phyloP scores from a whole-genome alignment of 2,329 filamentous ascomycete species.

The Ceratocystis ficicola region DNA sequence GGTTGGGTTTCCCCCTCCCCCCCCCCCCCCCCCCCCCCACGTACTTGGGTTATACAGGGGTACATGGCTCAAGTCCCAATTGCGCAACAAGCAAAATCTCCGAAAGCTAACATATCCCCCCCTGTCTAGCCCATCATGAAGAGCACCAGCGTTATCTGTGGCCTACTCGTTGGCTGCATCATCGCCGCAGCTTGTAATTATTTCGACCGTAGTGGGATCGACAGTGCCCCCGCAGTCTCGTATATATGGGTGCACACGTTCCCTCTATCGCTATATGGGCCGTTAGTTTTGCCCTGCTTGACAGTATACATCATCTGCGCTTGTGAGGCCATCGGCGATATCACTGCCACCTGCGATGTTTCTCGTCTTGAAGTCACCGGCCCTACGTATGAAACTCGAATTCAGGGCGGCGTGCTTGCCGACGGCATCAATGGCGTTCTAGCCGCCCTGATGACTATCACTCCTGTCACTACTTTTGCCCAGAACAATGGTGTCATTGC shows the following conservation, averaged over 20 bases:
- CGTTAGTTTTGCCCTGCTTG: slow-evolving; percentile 59
- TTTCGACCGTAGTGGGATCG: slow-evolving; percentile 61
- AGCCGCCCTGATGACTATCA: slow-evolving; percentile 65
- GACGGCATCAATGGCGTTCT: slow-evolving; percentile 66
- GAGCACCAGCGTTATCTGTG: slow-evolving; percentile 61
- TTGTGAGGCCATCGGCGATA: slow-evolving; percentile 69
- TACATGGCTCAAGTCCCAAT: neutral
- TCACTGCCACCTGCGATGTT: slow-evolving; percentile 72
- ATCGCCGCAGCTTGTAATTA: slow-evolving; percentile 68
- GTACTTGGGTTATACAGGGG: neutral
- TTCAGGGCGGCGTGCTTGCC: slow-evolving; percentile 67
- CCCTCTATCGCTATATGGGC: slow-evolving; percentile 56
- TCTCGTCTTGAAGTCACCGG: slow-evolving; percentile 64
- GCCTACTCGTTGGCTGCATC: slow-evolving; percentile 62
- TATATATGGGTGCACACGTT: slow-evolving; percentile 76
- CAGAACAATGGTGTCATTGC: slow-evolving; percentile 81
- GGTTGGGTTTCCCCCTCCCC: no score
- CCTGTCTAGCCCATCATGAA: slow-evolving; percentile 60
- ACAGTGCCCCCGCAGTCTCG: slow-evolving; percentile 55
- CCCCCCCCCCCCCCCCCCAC: neutral
- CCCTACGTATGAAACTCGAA: slow-evolving; percentile 57
- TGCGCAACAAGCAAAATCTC: neutral
- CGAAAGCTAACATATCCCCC: neutral
- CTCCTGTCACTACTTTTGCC: slow-evolving; percentile 67
- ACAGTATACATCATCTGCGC: slow-evolving; percentile 60